These are phyloP conservation scores for Mycena galopus DNA, from an alignment of 768 basidiomycete genomes.

Conservation along the genomic window DNA sequence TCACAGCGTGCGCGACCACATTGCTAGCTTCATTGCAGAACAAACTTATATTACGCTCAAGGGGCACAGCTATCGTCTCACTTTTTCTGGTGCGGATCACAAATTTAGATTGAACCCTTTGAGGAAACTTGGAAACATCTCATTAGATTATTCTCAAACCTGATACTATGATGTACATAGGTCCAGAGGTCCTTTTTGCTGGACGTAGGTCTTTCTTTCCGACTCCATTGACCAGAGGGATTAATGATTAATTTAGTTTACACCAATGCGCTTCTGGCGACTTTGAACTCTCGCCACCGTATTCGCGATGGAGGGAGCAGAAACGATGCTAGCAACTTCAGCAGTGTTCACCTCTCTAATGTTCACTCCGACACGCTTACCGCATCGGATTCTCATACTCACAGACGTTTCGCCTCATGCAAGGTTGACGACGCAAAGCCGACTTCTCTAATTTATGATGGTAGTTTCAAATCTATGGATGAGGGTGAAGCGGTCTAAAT, in stretches of 20 bases:
- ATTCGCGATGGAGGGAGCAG: background rate
- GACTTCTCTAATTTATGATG: too few species aligned
- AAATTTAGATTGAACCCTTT: background rate
- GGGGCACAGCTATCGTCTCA: background rate
- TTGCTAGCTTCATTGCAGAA: background rate
- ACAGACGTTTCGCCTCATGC: too few species aligned
- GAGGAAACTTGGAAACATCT: slow-evolving; percentile 1
- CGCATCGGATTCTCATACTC: too few species aligned
- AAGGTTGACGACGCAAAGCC: too few species aligned
- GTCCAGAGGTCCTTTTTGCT: slow-evolving; percentile 5
- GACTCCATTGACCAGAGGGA: background rate
- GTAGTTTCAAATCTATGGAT: too few species aligned
- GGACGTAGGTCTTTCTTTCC: background rate
- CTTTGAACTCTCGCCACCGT: slow-evolving; percentile 16
- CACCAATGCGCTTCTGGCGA: slow-evolving; percentile 7
- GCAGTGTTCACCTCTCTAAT: slow-evolving; percentile 10
- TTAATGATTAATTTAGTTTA: slow-evolving; percentile 3
- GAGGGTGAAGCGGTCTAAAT: too few species aligned
- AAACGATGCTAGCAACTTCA: background rate
- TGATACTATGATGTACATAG: slow-evolving; percentile 7
- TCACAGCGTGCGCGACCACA: background rate
- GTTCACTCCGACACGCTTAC: background rate
- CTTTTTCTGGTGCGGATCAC: slow-evolving; percentile 1
- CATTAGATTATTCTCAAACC: slow-evolving; percentile 6
- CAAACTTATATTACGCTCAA: background rate